These are phyloP conservation scores for Barnettozyma salicaria DNA, from an alignment of 805 yeast species.

Conservation along the genomic window DNA sequence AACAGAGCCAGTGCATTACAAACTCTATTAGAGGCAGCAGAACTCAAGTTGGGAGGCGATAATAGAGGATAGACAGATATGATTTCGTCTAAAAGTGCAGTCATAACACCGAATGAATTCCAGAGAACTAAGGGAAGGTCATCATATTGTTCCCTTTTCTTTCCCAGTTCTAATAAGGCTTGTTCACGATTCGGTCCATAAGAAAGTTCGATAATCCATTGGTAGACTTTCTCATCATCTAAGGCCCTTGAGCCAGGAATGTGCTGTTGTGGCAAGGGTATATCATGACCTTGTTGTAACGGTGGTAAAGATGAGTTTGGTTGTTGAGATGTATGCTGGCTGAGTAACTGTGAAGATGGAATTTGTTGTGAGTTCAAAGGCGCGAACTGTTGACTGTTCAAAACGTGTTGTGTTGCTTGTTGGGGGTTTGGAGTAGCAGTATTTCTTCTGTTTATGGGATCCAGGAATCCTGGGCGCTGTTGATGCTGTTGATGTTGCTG, in stretches of 20 bases:
- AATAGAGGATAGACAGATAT: conserved; percentile 84
- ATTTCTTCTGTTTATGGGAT: conserved; percentile 9
- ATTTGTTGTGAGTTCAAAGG: conserved; percentile 12
- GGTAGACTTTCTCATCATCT: conserved; percentile 77
- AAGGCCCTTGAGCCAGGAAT: conserved; percentile 35
- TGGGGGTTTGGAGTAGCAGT: conserved; percentile 9
- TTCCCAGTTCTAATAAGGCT: conserved; percentile 86
- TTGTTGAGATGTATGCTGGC: conserved; percentile 9
- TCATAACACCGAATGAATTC: conserved; percentile 97
- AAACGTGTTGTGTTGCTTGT: conserved; percentile 3
- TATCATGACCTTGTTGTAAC: conserved; percentile 13
- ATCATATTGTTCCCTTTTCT: conserved; percentile 90
- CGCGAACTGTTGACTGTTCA: conserved; percentile 17
- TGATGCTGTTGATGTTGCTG: conserved; percentile 9
- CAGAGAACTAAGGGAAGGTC: conserved; percentile 89
- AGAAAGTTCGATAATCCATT: conserved; percentile 85
- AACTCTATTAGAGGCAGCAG: conserved; percentile 85
- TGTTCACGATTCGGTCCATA: conserved; percentile 90
- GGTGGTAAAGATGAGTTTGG: conserved; percentile 12
- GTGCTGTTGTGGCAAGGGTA: conserved; percentile 10
- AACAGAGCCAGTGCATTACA: conserved; percentile 92
- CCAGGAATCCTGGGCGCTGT: conserved; percentile 19
- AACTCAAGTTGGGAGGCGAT: conserved; percentile 79
- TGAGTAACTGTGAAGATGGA: conserved; percentile 2
- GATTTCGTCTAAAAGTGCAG: conserved; percentile 83